Evolutionary conservation across 1,284 basidiomycete genomes (phyloP), one percentile per base, ranked within the genome.

Genomic region (Pascua guehoae): DNA sequence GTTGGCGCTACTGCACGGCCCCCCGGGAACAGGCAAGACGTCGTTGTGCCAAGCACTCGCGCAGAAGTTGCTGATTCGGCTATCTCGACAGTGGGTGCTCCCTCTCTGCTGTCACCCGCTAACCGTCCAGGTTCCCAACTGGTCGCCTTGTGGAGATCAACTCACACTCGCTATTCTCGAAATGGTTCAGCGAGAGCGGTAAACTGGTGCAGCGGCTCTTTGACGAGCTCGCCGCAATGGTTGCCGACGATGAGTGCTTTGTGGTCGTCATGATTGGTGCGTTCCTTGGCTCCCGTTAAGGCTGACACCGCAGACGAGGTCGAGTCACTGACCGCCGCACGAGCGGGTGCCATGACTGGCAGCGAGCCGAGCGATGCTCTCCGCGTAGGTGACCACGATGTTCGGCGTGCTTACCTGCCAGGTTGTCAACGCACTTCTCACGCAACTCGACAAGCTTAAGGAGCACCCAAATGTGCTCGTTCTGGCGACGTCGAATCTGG

Each of bases 141-240:
- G 86, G 91, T 36, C 87, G 89, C 55, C 80, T 99, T 4, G 84
- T 99, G 47, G 96, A 99, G 75, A 97, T 99, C 74, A 98, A 98
- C 71, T 93, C 93, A 0, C 93, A 97, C 77, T 96, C 92, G 1
- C 81, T 96, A 8, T 96, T 97, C 73, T 93, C 90, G 8, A 88
- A 91, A 64, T 96, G 93, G 93, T 99, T 98, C 78, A 96, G 92
- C 1, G 96, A 99, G 72, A 95, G 91, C 0, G 96, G 96, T 36
- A 99, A 99, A 77, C 85, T 99, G 14, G 96, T 99, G 0, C 94
- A 98, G 70, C 85, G 88, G 55, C 81, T 98, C 15, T 99, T 99
- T 71, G 85, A 84, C 49, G 88, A 85, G 57, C 91, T 99, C 48
- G 88, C 84, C 49, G 91, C 94, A 65, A 84, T 98, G 78, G 79